Evolutionary conservation across 345 rosid species (phyloP).

Genomic region (Citrus hindsii): DNA sequence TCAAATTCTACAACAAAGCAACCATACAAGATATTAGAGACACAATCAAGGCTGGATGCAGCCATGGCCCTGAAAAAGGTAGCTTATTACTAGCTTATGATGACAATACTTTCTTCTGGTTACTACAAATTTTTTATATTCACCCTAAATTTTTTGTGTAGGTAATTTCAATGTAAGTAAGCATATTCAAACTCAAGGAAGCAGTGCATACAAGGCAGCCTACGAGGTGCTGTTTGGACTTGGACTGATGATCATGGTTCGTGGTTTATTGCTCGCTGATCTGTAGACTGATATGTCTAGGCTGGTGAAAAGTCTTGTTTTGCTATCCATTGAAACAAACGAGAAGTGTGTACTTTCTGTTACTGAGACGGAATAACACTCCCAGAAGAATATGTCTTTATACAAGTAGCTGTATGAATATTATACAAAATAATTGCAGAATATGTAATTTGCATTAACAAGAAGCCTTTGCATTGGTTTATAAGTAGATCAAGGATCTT

Average conservation of each 20-base stretch:
- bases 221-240: constrained; percentile 28
- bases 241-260: constrained; percentile 30
- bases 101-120: neutral
- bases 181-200: constrained; percentile 52
- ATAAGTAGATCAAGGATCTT: neutral
- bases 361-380: neutral
- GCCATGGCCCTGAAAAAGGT: constrained; percentile 78
- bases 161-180: constrained; percentile 69
- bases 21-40: constrained; percentile 52
- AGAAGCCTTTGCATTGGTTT: neutral
- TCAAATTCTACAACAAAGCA: constrained; percentile 66
- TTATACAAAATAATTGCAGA: neutral
- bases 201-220: constrained; percentile 24
- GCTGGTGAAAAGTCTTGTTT: neutral
- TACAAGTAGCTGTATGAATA: neutral
- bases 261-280: constrained; percentile 21
- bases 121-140: neutral
- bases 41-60: constrained; percentile 67
- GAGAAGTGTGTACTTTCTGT: neutral
- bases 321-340: neutral
- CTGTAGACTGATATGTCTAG: neutral
- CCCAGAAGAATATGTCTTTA: neutral
- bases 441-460: neutral
- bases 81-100: neutral
- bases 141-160: constrained; percentile 12